These are phyloP conservation scores for Dendrobium nobile DNA, from an alignment of 106 monocot genomes.

Conservation along the genomic window DNA sequence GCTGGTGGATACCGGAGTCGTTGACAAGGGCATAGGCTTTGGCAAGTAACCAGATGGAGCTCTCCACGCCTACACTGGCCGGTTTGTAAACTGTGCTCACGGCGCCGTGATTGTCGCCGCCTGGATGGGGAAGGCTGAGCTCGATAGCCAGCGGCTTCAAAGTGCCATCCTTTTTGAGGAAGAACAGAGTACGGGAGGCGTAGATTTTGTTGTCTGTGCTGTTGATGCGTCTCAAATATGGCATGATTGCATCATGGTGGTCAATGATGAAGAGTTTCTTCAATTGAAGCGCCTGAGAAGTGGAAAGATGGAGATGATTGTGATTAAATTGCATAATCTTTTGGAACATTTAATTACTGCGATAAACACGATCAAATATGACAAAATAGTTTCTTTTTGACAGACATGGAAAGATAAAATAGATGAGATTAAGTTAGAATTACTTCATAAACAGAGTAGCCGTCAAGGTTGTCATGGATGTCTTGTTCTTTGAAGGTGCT, in stretches of 20 bases:
- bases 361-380: not conserved
- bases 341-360: too few relatives aligned
- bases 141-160: constrained; percentile 71
- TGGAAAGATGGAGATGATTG: not conserved
- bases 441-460: constrained; percentile 22
- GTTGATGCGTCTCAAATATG: constrained; percentile 52
- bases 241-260: constrained; percentile 58
- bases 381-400: not conserved
- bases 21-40: constrained; percentile 49
- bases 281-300: constrained; percentile 25
- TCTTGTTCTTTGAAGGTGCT: constrained; percentile 41
- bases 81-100: constrained; percentile 49
- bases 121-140: constrained; percentile 52
- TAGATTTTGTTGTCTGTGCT: constrained; percentile 38
- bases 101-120: constrained; percentile 26
- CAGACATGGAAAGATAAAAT: not conserved
- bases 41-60: constrained; percentile 49
- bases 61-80: constrained; percentile 33
- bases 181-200: constrained; percentile 61
- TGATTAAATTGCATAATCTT: not conserved
- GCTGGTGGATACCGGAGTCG: constrained; percentile 60
- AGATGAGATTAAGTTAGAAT: not conserved
- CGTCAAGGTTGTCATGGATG: constrained; percentile 36
- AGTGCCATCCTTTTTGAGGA: constrained; percentile 35
- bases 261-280: constrained; percentile 72